Conservation (phyloP, 495 filamentous ascomycete species). For the Aspergillus baeticus region DNA sequence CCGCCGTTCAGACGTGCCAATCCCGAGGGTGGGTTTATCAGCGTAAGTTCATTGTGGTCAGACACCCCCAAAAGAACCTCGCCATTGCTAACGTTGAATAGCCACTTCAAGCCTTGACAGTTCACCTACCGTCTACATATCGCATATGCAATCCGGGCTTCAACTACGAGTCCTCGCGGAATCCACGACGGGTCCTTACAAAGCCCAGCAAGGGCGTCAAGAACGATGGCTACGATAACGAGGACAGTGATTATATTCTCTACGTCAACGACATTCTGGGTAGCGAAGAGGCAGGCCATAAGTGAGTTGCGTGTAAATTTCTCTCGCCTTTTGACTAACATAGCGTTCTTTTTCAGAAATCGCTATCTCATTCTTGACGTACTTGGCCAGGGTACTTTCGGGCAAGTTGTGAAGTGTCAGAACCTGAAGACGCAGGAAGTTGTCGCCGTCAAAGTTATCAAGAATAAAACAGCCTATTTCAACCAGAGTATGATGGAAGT, state of each 20-base stretch:
- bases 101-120: conserved; percentile 95
- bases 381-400: conserved; percentile 96
- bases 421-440: conserved; percentile 98
- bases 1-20: conserved; percentile 91
- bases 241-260: conserved; percentile 98
- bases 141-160: conserved; percentile 97
- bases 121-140: conserved; percentile 91
- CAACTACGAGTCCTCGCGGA: conserved; percentile 99
- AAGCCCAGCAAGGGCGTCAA: conserved; percentile 99
- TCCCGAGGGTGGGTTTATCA: conserved; percentile 98
- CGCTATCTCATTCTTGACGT: conserved; percentile 98
- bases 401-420: conserved; percentile 99
- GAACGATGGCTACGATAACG: conserved; percentile 99
- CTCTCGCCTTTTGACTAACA: not conserved
- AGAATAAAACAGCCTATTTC: conserved; percentile 98
- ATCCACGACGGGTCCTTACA: conserved; percentile 94
- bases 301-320: conserved; percentile 55
- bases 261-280: conserved; percentile 99
- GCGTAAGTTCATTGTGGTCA: conserved; percentile 59
- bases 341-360: conserved; percentile 62
- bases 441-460: conserved; percentile 98
- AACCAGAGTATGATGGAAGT: conserved; percentile 99
- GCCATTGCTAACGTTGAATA: conserved; percentile 34
- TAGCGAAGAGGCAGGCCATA: conserved; percentile 96
- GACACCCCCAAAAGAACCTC: too few species aligned